These are phyloP conservation scores for Emmonsia crescens DNA, from an alignment of 2,329 filamentous ascomycete genomes.

Conservation along the genomic window DNA sequence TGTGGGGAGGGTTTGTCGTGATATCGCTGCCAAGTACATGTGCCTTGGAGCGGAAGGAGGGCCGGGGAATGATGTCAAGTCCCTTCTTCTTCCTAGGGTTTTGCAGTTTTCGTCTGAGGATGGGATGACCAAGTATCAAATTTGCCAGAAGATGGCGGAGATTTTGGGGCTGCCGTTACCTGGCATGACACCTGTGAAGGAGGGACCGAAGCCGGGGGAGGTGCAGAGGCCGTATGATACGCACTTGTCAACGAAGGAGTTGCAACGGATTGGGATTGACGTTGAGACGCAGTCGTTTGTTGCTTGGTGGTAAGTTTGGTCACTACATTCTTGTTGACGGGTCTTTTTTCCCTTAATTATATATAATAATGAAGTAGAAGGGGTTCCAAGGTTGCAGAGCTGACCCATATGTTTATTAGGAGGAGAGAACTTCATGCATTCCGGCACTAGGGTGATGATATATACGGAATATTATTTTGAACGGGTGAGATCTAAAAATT, in stretches of 20 bases:
- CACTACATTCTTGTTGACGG: not conserved
- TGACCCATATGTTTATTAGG: not conserved
- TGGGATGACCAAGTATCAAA: conserved; percentile 79
- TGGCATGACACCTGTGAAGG: conserved; percentile 54
- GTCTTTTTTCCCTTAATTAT: not conserved
- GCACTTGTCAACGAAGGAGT: conserved; percentile 65
- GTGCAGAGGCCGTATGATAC: conserved; percentile 77
- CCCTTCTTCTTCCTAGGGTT: conserved; percentile 60
- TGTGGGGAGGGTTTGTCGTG: conserved; percentile 65
- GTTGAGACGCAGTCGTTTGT: conserved; percentile 64
- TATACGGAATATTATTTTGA: not conserved
- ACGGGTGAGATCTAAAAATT: not conserved
- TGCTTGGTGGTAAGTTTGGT: conserved; percentile 58
- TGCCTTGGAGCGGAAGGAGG: conserved; percentile 44
- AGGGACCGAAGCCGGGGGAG: conserved; percentile 60
- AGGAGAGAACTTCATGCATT: conserved; percentile 4
- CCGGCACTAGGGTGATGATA: not conserved
- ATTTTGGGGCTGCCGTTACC: conserved; percentile 65
- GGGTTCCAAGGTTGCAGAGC: not conserved
- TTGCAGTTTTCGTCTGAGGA: conserved; percentile 85
- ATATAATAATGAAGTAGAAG: not conserved
- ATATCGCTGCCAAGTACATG: conserved; percentile 63
- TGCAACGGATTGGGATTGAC: conserved; percentile 64
- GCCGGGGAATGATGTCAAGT: conserved; percentile 36
- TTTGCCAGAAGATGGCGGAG: conserved; percentile 65